A percentile compares a stretch with the other conserved stretches of the same genome.
Evolutionary conservation across 2,329 filamentous ascomycete species (phyloP).

Genomic region (Diaporthe helianthi): DNA sequence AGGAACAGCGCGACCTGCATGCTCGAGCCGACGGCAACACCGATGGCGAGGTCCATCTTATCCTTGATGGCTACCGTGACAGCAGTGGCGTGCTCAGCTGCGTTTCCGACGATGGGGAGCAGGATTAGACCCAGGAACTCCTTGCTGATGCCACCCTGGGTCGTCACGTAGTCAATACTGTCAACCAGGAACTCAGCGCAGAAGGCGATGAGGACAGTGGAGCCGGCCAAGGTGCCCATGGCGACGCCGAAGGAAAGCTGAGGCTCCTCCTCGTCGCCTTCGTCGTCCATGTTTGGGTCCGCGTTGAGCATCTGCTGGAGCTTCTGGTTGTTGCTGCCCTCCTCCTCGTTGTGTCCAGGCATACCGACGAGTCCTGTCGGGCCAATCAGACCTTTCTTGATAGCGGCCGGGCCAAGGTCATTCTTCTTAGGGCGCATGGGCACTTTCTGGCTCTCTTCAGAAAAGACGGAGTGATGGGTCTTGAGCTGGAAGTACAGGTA

Average conservation of each 20-base stretch:
- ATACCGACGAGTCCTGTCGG: constrained; percentile 49
- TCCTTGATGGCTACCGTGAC: constrained; percentile 83
- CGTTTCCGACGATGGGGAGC: constrained; percentile 83
- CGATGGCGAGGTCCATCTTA: constrained; percentile 85
- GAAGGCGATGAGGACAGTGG: constrained; percentile 80
- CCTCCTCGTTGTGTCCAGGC: constrained; percentile 38
- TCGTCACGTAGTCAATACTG: constrained; percentile 73
- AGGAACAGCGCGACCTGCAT: constrained; percentile 84
- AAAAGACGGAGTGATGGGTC: constrained; percentile 83
- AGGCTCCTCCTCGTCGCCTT: constrained; percentile 78
- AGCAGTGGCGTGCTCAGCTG: constrained; percentile 81
- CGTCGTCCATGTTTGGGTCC: constrained; percentile 53
- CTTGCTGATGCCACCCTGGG: constrained; percentile 65
- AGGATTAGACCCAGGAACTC: constrained; percentile 84
- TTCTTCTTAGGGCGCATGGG: constrained; percentile 46
- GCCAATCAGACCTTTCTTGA: constrained; percentile 50
- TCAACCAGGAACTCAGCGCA: constrained; percentile 82
- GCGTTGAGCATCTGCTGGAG: constrained; percentile 54
- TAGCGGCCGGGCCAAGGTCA: constrained; percentile 43
- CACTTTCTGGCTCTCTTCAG: constrained; percentile 79
- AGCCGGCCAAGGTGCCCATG: constrained; percentile 71
- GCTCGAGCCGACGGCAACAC: constrained; percentile 79
- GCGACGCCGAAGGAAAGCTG: constrained; percentile 77
- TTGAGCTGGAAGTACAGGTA: constrained; percentile 93
- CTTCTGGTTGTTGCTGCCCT: constrained; percentile 47